A percentile compares a stretch with the other conserved stretches of the same genome.
phyloP scores from a whole-genome alignment of 306 rosid genomes.

The Cicer bijugum region DNA sequence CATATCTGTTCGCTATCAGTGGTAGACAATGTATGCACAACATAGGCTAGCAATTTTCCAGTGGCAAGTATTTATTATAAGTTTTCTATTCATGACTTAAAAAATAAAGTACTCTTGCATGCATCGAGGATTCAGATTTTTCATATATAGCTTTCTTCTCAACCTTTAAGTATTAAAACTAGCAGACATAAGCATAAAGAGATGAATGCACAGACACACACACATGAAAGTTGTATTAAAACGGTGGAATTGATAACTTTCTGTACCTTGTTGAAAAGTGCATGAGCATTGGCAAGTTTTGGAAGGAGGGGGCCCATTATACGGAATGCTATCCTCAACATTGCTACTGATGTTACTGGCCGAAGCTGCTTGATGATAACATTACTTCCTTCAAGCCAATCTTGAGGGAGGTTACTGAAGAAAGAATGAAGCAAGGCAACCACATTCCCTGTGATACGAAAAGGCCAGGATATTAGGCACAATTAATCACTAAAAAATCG shows the following conservation, averaged over 20 bases:
- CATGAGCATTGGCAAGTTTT: conserved; percentile 89
- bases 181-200: conserved; percentile 16
- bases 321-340: conserved; percentile 95
- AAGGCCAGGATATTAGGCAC: conserved; percentile 39
- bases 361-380: conserved; percentile 78
- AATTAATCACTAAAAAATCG: conserved; percentile 25
- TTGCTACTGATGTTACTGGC: conserved; percentile 90
- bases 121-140: conserved; percentile 12
- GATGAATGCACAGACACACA: not conserved
- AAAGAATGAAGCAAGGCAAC: conserved; percentile 95
- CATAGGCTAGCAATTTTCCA: conserved; percentile 29
- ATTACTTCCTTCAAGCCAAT: conserved; percentile 91
- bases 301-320: conserved; percentile 97
- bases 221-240: conserved; percentile 30
- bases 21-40: conserved; percentile 11
- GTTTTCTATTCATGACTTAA: not conserved
- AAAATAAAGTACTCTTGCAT: not conserved
- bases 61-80: not conserved
- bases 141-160: conserved; percentile 22
- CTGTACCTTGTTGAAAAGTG: conserved; percentile 81
- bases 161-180: conserved; percentile 6
- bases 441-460: conserved; percentile 68
- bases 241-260: conserved; percentile 36
- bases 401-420: conserved; percentile 94
- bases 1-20: not conserved